These are phyloP conservation scores for Combretum micranthum DNA, from an alignment of 345 rosid genomes.

Conservation along the genomic window DNA sequence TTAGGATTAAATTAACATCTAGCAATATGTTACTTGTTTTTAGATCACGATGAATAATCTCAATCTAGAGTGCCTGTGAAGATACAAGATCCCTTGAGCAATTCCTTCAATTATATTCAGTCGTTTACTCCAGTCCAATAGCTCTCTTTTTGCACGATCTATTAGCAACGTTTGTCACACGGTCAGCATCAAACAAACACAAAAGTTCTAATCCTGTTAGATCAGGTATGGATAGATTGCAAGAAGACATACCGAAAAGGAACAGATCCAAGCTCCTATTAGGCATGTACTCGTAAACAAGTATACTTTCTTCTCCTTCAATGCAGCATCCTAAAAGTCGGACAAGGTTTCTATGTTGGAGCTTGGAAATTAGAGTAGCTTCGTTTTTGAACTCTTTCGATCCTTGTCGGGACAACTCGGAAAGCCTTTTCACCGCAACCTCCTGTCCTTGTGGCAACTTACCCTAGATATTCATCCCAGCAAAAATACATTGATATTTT, in stretches of 20 bases:
- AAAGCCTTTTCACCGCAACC: constrained; percentile 23
- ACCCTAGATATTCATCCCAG: constrained; percentile 2
- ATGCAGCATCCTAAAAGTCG: constrained; percentile 19
- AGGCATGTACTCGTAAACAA: constrained; percentile 5
- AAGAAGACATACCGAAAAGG: constrained; percentile 15
- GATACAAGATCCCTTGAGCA: constrained; percentile 3
- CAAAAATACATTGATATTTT: neutral
- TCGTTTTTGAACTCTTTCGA: constrained; percentile 22
- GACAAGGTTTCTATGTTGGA: constrained; percentile 23
- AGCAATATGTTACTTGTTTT: constrained; percentile 10
- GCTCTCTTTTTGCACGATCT: constrained; percentile 5
- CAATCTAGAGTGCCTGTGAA: constrained; percentile 3
- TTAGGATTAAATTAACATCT: constrained; percentile 3
- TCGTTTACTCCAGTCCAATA: constrained; percentile 3
- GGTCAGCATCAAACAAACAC: neutral
- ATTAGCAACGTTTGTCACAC: neutral
- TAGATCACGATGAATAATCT: constrained; percentile 7
- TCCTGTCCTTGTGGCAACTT: neutral
- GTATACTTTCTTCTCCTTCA: constrained; percentile 13
- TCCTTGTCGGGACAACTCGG: constrained; percentile 21
- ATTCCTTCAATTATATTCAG: constrained; percentile 1
- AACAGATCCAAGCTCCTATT: constrained; percentile 11
- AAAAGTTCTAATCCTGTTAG: neutral
- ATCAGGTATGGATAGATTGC: neutral
- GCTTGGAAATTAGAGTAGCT: constrained; percentile 18